These are phyloP conservation scores for Calonectria pauciramosa DNA, from an alignment of 2,329 filamentous ascomycete genomes.

Conservation along the genomic window DNA sequence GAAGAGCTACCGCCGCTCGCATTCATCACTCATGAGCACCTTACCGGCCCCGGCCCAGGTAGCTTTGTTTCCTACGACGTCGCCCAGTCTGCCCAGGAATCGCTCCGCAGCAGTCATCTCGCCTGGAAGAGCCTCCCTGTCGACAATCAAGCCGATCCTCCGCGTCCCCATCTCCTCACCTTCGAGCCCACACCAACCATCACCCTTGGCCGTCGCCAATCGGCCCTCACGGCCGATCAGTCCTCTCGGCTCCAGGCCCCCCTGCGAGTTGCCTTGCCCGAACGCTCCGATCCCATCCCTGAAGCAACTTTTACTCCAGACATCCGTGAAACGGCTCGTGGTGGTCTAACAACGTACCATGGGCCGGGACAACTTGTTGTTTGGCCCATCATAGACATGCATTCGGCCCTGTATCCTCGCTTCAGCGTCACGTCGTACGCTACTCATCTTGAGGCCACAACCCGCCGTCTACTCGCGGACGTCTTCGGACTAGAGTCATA, in stretches of 20 bases:
- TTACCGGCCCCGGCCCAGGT: slow-evolving; percentile 36
- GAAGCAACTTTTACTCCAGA: slow-evolving; percentile 61
- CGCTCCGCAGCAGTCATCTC: slow-evolving; percentile 51
- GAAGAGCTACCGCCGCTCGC: slow-evolving; percentile 17
- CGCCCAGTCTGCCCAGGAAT: slow-evolving; percentile 51
- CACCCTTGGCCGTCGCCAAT: slow-evolving; percentile 89
- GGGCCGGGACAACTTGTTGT: slow-evolving; percentile 92
- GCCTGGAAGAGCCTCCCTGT: slow-evolving; percentile 50
- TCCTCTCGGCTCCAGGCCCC: slow-evolving; percentile 58
- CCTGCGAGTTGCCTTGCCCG: slow-evolving; percentile 49
- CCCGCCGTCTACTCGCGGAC: slow-evolving; percentile 73
- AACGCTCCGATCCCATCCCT: slow-evolving; percentile 46
- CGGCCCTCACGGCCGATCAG: slow-evolving; percentile 61
- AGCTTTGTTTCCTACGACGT: slow-evolving; percentile 49
- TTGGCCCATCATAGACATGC: slow-evolving; percentile 92
- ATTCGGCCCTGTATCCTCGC: slow-evolving; percentile 64
- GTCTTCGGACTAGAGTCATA: slow-evolving; percentile 71
- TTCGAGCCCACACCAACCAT: slow-evolving; percentile 88
- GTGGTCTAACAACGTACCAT: slow-evolving; percentile 94
- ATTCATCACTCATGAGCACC: slow-evolving; percentile 50
- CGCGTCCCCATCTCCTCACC: slow-evolving; percentile 81
- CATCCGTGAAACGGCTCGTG: slow-evolving; percentile 81
- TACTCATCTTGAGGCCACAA: slow-evolving; percentile 80
- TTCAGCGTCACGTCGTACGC: slow-evolving; percentile 84
- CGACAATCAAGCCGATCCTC: slow-evolving; percentile 52